Evolutionary conservation across 2,329 filamentous ascomycete genomes (phyloP), one percentile per base, ranked within the genome.

Genomic region (Mycocentrospora acerina): DNA sequence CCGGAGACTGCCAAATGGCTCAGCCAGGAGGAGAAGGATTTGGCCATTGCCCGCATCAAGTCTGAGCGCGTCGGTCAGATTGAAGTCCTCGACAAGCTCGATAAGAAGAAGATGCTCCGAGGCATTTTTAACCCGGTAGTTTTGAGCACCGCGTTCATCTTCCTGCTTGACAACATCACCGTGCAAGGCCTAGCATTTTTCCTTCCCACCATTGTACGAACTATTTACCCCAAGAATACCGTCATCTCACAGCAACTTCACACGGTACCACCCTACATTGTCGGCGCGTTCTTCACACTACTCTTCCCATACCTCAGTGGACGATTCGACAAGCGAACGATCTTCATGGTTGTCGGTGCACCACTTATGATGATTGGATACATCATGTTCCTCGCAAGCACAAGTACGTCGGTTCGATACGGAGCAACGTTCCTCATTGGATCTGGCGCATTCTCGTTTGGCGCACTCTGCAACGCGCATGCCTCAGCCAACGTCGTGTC

Each of bases 131-230:
- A 74, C 48, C 85, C 85, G 0, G 74, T 85, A 24, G 81, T 80
- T 0, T 51, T 85, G 0, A 66, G 66, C 7, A 82, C 76, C 0
- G 62, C 78, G 0, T 67, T 81, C 48, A 75, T 83, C 51, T 84
- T 85, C 66, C 66, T 83, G 1, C 73, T 85, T 38, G 73, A 83
- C 71, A 85, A 85, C 65, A 78, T 88, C 57, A 87, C 83, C 0
- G 83, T 87, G 2, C 82, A 86, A 57, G 83, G 83, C 3, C 70
- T 88, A 4, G 80, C 80, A 1, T 86, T 86, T 71, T 87, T 87
- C 63, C 69, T 76, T 0, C 85, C 85, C 0, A 88, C 83, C 0
- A 87, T 89, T 45, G 81, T 88, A 28, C 66, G 68, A 29, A 85
- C 78, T 5, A 86, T 88, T 50, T 88, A 87, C 53, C 80, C 81